Conservation (phyloP, 345 rosid genomes). For the Physaria fendleri region DNA sequence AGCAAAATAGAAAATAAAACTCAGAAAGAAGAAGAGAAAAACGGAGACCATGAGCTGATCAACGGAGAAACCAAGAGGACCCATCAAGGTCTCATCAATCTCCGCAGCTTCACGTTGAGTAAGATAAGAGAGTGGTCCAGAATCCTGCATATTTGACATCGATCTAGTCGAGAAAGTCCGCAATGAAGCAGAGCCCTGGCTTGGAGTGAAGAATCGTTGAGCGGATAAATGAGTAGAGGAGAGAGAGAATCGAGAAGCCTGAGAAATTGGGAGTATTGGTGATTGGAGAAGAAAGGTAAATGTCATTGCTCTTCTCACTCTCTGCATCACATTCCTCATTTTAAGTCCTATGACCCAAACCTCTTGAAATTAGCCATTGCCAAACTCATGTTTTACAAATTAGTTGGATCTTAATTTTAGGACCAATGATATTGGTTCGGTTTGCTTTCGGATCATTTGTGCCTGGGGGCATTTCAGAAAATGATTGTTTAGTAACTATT, state of each 20-base stretch:
- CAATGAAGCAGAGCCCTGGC: slow-evolving; percentile 29
- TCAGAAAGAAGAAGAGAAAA: background rate
- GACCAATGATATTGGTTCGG: no score
- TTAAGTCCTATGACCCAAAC: no score
- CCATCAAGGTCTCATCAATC: slow-evolving; percentile 90
- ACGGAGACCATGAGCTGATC: slow-evolving; percentile 79
- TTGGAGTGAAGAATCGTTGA: background rate
- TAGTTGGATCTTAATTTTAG: no score
- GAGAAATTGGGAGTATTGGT: slow-evolving; percentile 21
- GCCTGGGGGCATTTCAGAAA: no score
- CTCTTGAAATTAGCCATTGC: no score
- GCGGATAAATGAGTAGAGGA: slow-evolving; percentile 3
- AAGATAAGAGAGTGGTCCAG: slow-evolving; percentile 52
- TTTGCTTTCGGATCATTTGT: no score
- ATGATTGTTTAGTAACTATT: no score
- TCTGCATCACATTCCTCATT: no score
- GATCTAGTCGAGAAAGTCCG: slow-evolving; percentile 33
- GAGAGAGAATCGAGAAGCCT: background rate
- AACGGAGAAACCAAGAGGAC: slow-evolving; percentile 83
- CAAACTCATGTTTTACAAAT: no score
- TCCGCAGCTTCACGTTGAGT: slow-evolving; percentile 76
- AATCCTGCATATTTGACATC: slow-evolving; percentile 30
- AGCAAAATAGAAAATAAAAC: background rate
- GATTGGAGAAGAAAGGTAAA: slow-evolving; percentile 37
- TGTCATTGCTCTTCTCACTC: slow-evolving; percentile 52